These are phyloP conservation scores for Pulveroboletus sp. DNA, from an alignment of 768 basidiomycete species.

Conservation along the genomic window DNA sequence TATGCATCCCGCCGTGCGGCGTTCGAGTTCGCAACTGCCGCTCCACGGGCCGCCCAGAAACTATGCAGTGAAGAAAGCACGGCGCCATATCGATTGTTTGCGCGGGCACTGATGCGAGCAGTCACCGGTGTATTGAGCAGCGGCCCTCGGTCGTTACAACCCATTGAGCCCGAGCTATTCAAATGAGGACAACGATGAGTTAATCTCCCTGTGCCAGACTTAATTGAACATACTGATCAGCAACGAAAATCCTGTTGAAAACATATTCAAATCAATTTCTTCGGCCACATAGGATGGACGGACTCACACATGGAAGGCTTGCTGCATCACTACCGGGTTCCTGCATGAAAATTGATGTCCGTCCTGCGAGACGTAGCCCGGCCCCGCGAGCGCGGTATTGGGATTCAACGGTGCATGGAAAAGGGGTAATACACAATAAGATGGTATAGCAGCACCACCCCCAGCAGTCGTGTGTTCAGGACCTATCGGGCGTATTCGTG, in stretches of 20 bases:
- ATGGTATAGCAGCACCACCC: conserved; percentile 40
- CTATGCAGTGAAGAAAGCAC: conserved; percentile 51
- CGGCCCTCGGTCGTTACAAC: conserved; percentile 36
- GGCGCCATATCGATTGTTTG: conserved; percentile 52
- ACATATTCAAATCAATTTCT: background rate
- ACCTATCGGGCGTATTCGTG: conserved; percentile 29
- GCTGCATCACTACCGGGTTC: conserved; percentile 49
- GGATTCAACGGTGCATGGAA: conserved; percentile 42
- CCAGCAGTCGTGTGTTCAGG: conserved; percentile 44
- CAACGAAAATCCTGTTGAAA: conserved; percentile 45
- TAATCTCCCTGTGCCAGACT: background rate
- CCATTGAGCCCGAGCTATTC: conserved; percentile 51
- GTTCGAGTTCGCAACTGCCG: conserved; percentile 28
- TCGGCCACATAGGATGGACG: conserved; percentile 11
- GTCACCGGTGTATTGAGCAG: conserved; percentile 40
- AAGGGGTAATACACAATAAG: conserved; percentile 49
- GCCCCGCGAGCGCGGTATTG: conserved; percentile 24
- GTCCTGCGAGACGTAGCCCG: conserved; percentile 50
- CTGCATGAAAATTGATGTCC: conserved; percentile 52
- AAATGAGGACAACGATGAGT: background rate
- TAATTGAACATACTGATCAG: conserved; percentile 37
- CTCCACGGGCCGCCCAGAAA: conserved; percentile 53
- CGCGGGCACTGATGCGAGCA: conserved; percentile 31
- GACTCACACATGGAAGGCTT: conserved; percentile 58
- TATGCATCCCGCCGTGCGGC: conserved; percentile 48